phyloP scores from a whole-genome alignment of 306 rosid species.

The Elaeagnus macrophylla region DNA sequence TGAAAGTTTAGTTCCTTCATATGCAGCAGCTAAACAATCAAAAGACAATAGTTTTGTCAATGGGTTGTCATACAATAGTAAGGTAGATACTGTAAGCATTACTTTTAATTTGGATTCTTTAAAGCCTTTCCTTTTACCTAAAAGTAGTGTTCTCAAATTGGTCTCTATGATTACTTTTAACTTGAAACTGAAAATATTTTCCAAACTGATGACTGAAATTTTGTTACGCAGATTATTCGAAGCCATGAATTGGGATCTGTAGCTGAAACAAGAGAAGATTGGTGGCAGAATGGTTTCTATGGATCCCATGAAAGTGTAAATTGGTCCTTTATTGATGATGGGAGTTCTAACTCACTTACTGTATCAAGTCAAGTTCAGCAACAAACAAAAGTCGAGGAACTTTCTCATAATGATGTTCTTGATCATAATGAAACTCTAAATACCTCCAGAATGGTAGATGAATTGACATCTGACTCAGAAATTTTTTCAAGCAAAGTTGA shows the following conservation, averaged over 20 bases:
- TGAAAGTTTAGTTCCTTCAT: slow-evolving; percentile 7
- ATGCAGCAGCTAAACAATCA: slow-evolving; percentile 22
- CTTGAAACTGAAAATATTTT: slow-evolving; percentile 15
- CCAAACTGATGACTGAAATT: slow-evolving; percentile 7
- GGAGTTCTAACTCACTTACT: slow-evolving; percentile 11
- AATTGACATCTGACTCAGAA: slow-evolving; percentile 17
- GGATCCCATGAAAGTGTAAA: slow-evolving; percentile 18
- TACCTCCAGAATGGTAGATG: not conserved
- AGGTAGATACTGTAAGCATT: slow-evolving; percentile 28
- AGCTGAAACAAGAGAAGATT: slow-evolving; percentile 23
- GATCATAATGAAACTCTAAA: slow-evolving; percentile 16
- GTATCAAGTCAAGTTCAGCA: slow-evolving; percentile 8
- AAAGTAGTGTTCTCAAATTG: slow-evolving; percentile 26
- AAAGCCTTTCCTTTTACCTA: slow-evolving; percentile 23
- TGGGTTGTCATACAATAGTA: slow-evolving; percentile 21
- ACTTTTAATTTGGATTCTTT: slow-evolving; percentile 24
- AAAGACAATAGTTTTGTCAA: not conserved
- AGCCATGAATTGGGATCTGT: slow-evolving; percentile 19
- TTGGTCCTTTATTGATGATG: slow-evolving; percentile 8
- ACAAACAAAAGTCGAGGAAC: slow-evolving; percentile 21
- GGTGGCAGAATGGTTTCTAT: slow-evolving; percentile 16
- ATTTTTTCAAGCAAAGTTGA: slow-evolving; percentile 1
- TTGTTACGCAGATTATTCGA: slow-evolving; percentile 18
- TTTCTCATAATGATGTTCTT: slow-evolving; percentile 14
- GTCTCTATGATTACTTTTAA: slow-evolving; percentile 8